These are phyloP conservation scores for Scenedesmus sp. DNA, from an alignment of 163 green algal genomes.

Conservation along the genomic window DNA sequence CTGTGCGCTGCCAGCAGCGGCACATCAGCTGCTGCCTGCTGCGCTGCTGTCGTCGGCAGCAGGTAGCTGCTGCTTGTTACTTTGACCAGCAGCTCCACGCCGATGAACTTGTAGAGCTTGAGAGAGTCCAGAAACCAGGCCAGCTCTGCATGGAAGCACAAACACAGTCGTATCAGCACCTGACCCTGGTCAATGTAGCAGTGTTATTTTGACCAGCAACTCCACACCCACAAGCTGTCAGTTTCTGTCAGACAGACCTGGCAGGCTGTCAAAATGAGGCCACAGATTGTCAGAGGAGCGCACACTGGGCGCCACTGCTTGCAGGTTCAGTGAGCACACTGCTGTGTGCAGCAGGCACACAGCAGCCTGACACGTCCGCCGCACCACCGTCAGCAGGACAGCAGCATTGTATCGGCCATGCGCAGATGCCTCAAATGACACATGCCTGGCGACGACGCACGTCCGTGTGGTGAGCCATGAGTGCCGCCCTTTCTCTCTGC, in stretches of 20 bases:
- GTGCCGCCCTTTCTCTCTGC: too few relatives aligned
- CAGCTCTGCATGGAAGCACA: conserved; percentile 52
- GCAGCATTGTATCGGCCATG: too few relatives aligned
- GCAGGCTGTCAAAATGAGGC: too few relatives aligned
- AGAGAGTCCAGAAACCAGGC: conserved; percentile 63
- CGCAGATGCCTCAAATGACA: too few relatives aligned
- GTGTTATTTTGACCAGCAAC: conserved; percentile 53
- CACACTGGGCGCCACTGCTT: too few relatives aligned
- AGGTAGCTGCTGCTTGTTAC: conserved; percentile 60
- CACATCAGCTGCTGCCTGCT: conserved; percentile 17
- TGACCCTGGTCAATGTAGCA: conserved; percentile 34
- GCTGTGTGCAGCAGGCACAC: too few relatives aligned
- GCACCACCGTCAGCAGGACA: too few relatives aligned
- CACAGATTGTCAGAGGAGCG: too few relatives aligned
- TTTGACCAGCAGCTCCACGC: conserved; percentile 55
- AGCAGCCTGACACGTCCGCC: too few relatives aligned
- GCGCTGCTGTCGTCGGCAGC: conserved; percentile 16
- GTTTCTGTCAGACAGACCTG: too few relatives aligned
- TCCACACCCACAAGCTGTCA: conserved; percentile 66
- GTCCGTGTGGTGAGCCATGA: too few relatives aligned
- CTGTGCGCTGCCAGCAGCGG: conserved; percentile 47
- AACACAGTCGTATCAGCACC: not conserved
- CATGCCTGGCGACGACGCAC: too few relatives aligned
- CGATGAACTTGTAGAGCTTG: conserved; percentile 70
- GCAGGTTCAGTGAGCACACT: conserved; percentile 64